Conservation (phyloP, 805 yeast species). For the Metschnikowia noctiluminum region DNA sequence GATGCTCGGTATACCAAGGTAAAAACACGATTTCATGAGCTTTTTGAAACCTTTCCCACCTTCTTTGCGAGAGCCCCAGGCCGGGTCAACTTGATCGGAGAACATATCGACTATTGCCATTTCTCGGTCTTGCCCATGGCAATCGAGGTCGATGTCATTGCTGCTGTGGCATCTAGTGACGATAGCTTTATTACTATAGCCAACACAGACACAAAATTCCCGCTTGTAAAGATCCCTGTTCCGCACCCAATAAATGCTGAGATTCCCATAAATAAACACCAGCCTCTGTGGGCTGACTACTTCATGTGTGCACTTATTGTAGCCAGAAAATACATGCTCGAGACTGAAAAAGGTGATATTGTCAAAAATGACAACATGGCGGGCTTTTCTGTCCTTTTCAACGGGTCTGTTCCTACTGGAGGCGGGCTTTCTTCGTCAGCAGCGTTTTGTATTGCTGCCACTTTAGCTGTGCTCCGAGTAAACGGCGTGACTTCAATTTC, state of each 20-base stretch:
- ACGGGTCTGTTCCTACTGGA: slow-evolving; percentile 70
- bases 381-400: slow-evolving; percentile 52
- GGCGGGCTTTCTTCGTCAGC: slow-evolving; percentile 72
- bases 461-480: slow-evolving; percentile 53
- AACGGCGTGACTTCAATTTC: slow-evolving; percentile 44
- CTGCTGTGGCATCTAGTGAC: slow-evolving; percentile 39
- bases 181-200: slow-evolving; percentile 20
- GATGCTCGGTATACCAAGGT: slow-evolving; percentile 27
- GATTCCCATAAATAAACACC: slow-evolving; percentile 46
- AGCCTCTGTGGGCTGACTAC: slow-evolving; percentile 64
- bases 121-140: slow-evolving; percentile 75
- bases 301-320: slow-evolving; percentile 64
- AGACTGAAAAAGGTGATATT: slow-evolving; percentile 20
- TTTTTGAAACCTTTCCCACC: slow-evolving; percentile 33
- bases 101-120: slow-evolving; percentile 67
- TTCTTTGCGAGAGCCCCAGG: slow-evolving; percentile 69
- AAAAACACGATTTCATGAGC: slow-evolving; percentile 19
- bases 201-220: slow-evolving; percentile 36
- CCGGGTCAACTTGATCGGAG: slow-evolving; percentile 71
- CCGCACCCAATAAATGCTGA: slow-evolving; percentile 39
- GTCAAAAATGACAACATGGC: slow-evolving; percentile 24
- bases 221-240: slow-evolving; percentile 38
- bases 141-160: slow-evolving; percentile 57
- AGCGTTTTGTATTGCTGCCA: slow-evolving; percentile 64
- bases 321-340: slow-evolving; percentile 44